Conservation (phyloP, 1,139 yeast species). For the Keqinozyma sinolaborantium region DNA sequence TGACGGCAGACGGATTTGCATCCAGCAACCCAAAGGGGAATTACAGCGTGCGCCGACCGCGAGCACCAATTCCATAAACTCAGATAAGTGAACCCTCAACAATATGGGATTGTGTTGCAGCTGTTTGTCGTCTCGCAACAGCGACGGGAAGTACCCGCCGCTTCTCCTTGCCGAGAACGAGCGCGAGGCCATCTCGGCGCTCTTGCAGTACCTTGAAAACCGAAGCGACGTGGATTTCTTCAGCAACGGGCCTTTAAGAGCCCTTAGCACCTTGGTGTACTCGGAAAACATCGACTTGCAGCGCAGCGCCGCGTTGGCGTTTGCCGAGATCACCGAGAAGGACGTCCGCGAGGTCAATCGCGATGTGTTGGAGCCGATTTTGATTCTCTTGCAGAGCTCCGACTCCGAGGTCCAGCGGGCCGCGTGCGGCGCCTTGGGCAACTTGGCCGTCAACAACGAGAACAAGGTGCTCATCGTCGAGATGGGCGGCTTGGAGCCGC, state of each 20-base stretch:
- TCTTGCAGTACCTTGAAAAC: conserved; percentile 85
- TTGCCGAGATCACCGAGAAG: conserved; percentile 97
- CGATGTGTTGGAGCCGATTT: conserved; percentile 89
- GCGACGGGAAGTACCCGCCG: conserved; percentile 62
- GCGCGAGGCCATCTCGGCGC: conserved; percentile 90
- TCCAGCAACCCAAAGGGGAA: no score
- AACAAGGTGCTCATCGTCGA: conserved; percentile 91
- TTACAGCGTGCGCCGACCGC: no score
- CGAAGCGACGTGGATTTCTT: conserved; percentile 84
- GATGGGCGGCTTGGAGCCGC: conserved; percentile 96
- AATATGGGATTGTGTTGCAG: conserved; percentile 68
- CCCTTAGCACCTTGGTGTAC: conserved; percentile 87
- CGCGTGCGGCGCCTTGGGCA: conserved; percentile 97
- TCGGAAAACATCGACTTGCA: conserved; percentile 93
- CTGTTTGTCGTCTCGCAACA: conserved; percentile 41
- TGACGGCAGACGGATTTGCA: no score
- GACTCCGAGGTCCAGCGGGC: conserved; percentile 97
- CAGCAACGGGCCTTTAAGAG: conserved; percentile 84
- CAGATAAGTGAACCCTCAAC: no score
- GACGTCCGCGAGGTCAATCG: conserved; percentile 87
- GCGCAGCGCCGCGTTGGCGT: conserved; percentile 96
- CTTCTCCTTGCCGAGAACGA: conserved; percentile 90
- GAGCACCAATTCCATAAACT: no score
- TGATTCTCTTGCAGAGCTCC: conserved; percentile 77
- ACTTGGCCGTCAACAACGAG: conserved; percentile 93